Percentiles rank a stretch among this genome's conserved stretches.
Evolutionary conservation across 768 basidiomycete species (phyloP).

Genomic region (Lyophyllum atratum): DNA sequence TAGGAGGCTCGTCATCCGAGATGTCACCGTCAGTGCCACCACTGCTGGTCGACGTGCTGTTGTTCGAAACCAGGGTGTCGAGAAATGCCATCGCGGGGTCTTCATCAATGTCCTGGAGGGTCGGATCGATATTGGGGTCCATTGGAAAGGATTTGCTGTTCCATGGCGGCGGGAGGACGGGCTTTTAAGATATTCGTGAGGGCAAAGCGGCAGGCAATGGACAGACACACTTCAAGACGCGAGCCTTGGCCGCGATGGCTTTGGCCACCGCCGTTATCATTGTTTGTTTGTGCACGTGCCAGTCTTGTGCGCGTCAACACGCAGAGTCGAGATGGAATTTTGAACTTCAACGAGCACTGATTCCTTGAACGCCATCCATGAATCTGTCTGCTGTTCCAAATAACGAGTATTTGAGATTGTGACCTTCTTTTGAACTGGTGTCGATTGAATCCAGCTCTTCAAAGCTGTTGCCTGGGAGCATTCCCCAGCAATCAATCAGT

Average conservation of each 20-base stretch:
- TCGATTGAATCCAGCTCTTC: no score
- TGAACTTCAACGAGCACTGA: background rate
- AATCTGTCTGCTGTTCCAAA: background rate
- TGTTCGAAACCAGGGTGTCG: background rate
- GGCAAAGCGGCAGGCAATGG: background rate
- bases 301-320: no score
- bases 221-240: background rate
- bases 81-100: background rate
- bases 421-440: no score
- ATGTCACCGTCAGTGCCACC: background rate
- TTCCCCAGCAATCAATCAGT: background rate
- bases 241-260: background rate
- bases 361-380: background rate
- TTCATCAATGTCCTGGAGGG: background rate
- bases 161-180: background rate
- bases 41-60: background rate
- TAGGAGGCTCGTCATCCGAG: background rate
- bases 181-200: background rate
- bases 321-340: background rate
- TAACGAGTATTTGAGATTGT: no score
- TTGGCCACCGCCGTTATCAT: background rate
- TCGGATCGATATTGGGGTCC: background rate
- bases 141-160: background rate
- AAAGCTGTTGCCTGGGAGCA: no score
- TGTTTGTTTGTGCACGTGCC: background rate